Base-by-base conservation (phyloP, 2,329 filamentous ascomycete genomes). In the Leptographium wingfieldii region DNA sequence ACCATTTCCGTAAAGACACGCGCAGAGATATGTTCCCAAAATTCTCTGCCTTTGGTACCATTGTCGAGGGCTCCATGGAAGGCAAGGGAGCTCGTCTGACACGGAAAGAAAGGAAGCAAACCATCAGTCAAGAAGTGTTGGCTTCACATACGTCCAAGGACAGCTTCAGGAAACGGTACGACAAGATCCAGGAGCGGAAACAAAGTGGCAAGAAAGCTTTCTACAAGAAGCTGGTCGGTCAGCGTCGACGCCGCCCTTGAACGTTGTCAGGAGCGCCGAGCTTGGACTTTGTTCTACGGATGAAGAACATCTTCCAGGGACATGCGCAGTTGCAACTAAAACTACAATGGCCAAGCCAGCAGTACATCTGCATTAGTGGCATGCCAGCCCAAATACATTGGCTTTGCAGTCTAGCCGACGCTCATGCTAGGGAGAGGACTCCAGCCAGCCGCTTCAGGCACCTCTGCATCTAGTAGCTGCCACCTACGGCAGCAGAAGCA, bases 21-120 rank as follows among this genome's bases (percentile, higher is more conserved):
- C 80, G 83, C 59, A 91, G 87, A 69, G 79, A 81, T 61, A 77
- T 83, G 62, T 74, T 87, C 1, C 94, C 94, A 1, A 84, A 90
- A 63, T 97, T 88, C 70, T 95, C 88, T 25, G 90, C 95, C 67
- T 83, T 96, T 33, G 94, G 92, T 60, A 92, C 89, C 6, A 83
- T 99, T 62, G 81, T 96, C 60, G 87, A 95, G 68, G 92, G 92
- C 1, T 86, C 91, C 1, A 92, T 90, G 1, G 92, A 97, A 69
- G 96, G 86, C 74, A 90, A 86, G 76, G 92, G 81, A 68, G 82
- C 84, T 25, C 84, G 92, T 60, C 79, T 97, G 63, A 84, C 86
- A 60, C 92, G 91, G 72, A 95, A 90, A 73, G 89, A 97, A 66
- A 83, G 90, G 66, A 95, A 95, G 76, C 82, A 81, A 67, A 96